A percentile compares a stretch with the other conserved stretches of the same genome.
phyloP scores from a whole-genome alignment of 176 grass and related monocot species.

The Oryza brachyantha region DNA sequence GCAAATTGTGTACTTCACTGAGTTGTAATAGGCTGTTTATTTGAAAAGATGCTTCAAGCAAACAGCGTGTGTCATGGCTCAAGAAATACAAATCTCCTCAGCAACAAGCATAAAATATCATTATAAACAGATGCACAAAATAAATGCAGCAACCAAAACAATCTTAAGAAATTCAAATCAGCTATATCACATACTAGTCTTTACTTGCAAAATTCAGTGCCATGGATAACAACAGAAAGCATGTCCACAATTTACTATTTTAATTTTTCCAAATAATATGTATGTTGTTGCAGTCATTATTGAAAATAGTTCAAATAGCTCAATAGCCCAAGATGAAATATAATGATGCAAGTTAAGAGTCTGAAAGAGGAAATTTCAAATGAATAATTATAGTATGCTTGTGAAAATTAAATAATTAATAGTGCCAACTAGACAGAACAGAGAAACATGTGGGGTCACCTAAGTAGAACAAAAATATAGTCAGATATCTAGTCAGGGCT shows the following conservation, averaged over 20 bases:
- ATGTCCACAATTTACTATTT: neutral
- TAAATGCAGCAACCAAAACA: neutral
- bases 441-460: neutral
- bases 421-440: neutral
- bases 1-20: neutral
- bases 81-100: neutral
- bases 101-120: conserved; percentile 25
- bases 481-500: neutral
- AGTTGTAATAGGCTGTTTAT: neutral
- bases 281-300: neutral
- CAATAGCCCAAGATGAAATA: neutral
- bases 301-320: conserved; percentile 3
- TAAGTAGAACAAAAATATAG: neutral
- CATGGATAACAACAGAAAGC: neutral
- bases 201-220: neutral
- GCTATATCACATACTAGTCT: neutral
- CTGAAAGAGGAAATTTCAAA: neutral
- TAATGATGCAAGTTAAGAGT: neutral
- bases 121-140: neutral
- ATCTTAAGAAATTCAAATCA: neutral
- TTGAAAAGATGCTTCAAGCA: neutral
- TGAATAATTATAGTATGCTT: neutral
- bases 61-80: conserved; percentile 1
- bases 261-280: neutral
- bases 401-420: neutral